Evolutionary conservation across 2,329 filamentous ascomycete genomes (phyloP), one percentile per base, ranked within the genome.

Genomic region (Scytalidium lignicola): DNA sequence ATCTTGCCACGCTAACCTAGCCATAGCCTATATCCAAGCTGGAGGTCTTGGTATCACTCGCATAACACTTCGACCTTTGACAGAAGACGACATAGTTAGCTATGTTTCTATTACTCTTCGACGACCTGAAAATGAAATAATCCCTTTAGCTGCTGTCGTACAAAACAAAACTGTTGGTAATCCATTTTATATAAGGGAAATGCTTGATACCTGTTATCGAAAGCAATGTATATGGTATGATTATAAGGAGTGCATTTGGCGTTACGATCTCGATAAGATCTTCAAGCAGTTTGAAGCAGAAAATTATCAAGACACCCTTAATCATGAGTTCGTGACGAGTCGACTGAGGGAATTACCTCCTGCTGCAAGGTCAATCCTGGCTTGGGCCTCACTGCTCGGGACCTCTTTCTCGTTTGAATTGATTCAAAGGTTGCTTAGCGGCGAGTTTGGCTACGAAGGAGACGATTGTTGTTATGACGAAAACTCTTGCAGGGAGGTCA

Each of bases 191-290:
- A 87, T 96, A 65, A 79, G 89, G 48, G 89, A 96, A 68, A 95
- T 96, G 79, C 78, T 96, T 3, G 88, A 88, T 61, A 85, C 86
- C 2, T 95, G 89, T 64, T 85, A 95, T 65, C 82, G 88, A 39
- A 93, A 89, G 62, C 85, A 85, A 57, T 95, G 88, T 65, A 86
- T 96, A 44, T 95, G 85, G 80, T 96, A 95, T 66, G 90, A 90
- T 53, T 96, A 93, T 75, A 83, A 83, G 58, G 81, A 86, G 55
- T 88, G 83, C 43, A 77, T 79, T 42, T 97, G 92, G 92, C 78
- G 86, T 41, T 96, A 85, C 63, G 86, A 95, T 61, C 71, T 96
- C 10, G 90, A 96, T 66, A 82, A 80, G 55, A 81, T 96, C 1
- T 96, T 96, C 62, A 83, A 86, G 43, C 84, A 95, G 55, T 95